Base-by-base conservation (phyloP, 306 rosid species). In the Vigna reflexopilosa region DNA sequence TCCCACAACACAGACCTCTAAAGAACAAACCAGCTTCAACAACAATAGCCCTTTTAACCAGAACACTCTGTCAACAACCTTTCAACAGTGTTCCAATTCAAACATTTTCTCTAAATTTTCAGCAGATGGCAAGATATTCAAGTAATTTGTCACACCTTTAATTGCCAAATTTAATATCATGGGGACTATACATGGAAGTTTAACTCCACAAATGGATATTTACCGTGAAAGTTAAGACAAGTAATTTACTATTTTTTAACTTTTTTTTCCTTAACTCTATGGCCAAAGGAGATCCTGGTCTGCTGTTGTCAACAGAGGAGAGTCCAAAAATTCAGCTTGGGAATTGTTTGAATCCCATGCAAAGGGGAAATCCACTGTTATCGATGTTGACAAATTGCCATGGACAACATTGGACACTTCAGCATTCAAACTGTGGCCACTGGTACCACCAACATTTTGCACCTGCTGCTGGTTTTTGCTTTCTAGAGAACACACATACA, bases 281-380 rank as follows among this genome's bases (percentile, higher is more conserved):
- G 16, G 8, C 80, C 76, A 56, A 34, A 49, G 16, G 24, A 12
- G 32, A 32, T 74, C 80, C 10, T 22, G 67, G 6, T 61, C 63
- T 1, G 76, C 57, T 34, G 76, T 22, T 57, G 49, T 2, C 47
- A 44, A 34, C 10, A 28, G 4, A 12, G 52, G 22, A 80, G 76
- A 48, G 22, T 74, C 76, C 14, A 81, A 8, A 4, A 66, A 66
- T 12, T 81, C 66, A 75, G 11, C 17, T 68, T 49, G 72, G 28
- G 77, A n/a, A 56, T 32, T 7, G 14, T 66, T 26, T 42, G 19
- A 6, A 7, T 30, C 20, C 42, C 58, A 45, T 14, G 64, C 70
- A 73, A 42, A 20, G 10, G 15, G 3, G 24, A 15, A 2, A 44
- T 65, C 80, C 0, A 10, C 20, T 52, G 2, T 16, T 40, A 4